phyloP scores from a whole-genome alignment of 2,329 filamentous ascomycete genomes.

The Monilinia vaccinii-corymbosi region DNA sequence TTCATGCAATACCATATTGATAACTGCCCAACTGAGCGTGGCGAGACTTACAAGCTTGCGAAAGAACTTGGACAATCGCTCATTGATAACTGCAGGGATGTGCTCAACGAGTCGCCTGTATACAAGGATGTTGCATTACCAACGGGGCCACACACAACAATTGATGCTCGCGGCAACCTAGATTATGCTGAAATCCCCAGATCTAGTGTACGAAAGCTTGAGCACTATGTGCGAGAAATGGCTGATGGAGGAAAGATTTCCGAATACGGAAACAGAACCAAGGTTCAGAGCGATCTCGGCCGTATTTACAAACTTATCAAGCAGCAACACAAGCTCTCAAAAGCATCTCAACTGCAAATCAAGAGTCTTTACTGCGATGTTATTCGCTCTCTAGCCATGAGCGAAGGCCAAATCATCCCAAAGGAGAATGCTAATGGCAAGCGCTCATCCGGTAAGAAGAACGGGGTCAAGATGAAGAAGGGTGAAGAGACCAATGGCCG shows the following conservation, averaged over 20 bases:
- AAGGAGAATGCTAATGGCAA: conserved; percentile 61
- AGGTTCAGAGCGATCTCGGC: conserved; percentile 91
- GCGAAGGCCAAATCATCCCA: conserved; percentile 92
- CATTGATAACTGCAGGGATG: conserved; percentile 95
- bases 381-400: conserved; percentile 91
- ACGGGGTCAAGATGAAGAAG: conserved; percentile 30
- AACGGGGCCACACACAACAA: conserved; percentile 84
- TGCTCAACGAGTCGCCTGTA: conserved; percentile 70
- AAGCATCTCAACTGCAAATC: conserved; percentile 92
- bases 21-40: conserved; percentile 91
- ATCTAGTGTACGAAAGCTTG: conserved; percentile 85
- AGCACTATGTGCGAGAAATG: conserved; percentile 98
- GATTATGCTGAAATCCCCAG: conserved; percentile 84
- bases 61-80: conserved; percentile 89
- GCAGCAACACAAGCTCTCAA: conserved; percentile 95
- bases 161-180: conserved; percentile 86
- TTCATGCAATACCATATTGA: conserved; percentile 99
- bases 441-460: conserved; percentile 41
- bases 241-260: conserved; percentile 97
- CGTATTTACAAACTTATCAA: conserved; percentile 98
- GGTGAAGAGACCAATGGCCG: conserved; percentile 35
- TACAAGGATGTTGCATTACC: conserved; percentile 95
- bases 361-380: conserved; percentile 92
- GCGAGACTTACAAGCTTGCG: conserved; percentile 95
- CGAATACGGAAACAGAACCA: conserved; percentile 95